Evolutionary conservation across 345 rosid species (phyloP).

Genomic region (Salix dunnii): DNA sequence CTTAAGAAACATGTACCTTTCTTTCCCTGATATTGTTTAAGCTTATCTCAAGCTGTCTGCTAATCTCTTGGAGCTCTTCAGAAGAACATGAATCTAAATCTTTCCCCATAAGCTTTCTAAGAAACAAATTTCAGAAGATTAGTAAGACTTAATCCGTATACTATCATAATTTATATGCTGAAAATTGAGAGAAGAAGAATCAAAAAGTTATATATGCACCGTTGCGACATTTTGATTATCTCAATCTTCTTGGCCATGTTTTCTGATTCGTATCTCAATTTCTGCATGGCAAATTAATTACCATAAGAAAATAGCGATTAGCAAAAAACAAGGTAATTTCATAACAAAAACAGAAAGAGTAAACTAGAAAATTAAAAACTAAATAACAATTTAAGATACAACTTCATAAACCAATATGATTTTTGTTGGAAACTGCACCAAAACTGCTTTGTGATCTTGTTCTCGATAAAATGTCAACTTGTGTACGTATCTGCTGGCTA

Average conservation of each 20-base stretch:
- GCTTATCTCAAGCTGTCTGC: conserved; percentile 44
- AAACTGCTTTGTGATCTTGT: too few species aligned
- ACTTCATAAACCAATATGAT: too few species aligned
- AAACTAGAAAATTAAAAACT: too few species aligned
- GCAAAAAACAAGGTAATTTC: too few species aligned
- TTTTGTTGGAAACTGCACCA: too few species aligned
- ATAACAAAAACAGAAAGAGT: too few species aligned
- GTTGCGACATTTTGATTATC: conserved; percentile 41
- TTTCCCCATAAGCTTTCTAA: conserved; percentile 59
- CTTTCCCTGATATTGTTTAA: conserved; percentile 45
- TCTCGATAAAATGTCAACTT: too few species aligned
- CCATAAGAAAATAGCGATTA: not conserved
- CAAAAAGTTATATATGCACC: conserved; percentile 28
- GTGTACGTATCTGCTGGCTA: too few species aligned
- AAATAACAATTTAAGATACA: too few species aligned
- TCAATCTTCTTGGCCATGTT: conserved; percentile 48
- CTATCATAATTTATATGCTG: not conserved
- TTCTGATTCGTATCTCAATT: conserved; percentile 36
- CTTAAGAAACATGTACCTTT: conserved; percentile 39
- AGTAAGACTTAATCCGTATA: not conserved
- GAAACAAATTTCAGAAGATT: conserved; percentile 5
- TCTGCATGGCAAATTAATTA: conserved; percentile 32
- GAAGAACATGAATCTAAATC: conserved; percentile 37
- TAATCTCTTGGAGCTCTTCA: conserved; percentile 43
- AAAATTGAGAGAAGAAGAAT: not conserved